Evolutionary conservation across 2,329 filamentous ascomycete genomes (phyloP).

Genomic region (Arthrobotrys megalospora): DNA sequence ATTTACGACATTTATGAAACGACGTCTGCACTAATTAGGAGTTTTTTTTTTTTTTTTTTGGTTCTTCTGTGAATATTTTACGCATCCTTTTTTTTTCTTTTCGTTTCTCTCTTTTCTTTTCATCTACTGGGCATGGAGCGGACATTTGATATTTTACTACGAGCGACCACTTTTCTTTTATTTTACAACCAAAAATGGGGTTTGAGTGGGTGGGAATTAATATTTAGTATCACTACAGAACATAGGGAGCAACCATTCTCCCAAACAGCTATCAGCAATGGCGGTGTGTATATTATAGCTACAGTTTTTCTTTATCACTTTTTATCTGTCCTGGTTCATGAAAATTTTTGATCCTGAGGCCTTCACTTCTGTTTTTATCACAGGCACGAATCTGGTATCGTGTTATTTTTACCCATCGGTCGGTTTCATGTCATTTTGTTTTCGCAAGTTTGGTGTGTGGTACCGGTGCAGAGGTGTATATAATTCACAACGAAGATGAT

Average conservation of each 20-base stretch:
- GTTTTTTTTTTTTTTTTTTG: slow-evolving; percentile 12
- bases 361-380: slow-evolving; percentile 8
- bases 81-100: neutral
- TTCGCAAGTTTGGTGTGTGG: neutral
- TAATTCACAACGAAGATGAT: slow-evolving; percentile 2
- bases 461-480: slow-evolving; percentile 2
- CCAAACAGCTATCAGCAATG: neutral
- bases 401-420: slow-evolving; percentile 10
- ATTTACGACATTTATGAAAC: slow-evolving; percentile 2
- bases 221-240: neutral
- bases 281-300: slow-evolving; percentile 6
- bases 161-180: slow-evolving; percentile 14
- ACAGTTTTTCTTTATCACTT: slow-evolving; percentile 2
- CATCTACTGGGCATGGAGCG: slow-evolving; percentile 19
- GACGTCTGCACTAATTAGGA: slow-evolving; percentile 23
- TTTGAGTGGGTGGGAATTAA: slow-evolving; percentile 14
- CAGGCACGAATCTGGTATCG: neutral
- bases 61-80: slow-evolving; percentile 1
- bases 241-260: too few species aligned
- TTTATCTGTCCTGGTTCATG: neutral
- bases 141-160: slow-evolving; percentile 9
- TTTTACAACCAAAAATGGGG: slow-evolving; percentile 18
- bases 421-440: neutral
- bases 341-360: neutral
- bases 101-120: too few species aligned